Evolutionary conservation across 306 rosid genomes (phyloP), one percentile per base, ranked within the genome.

Genomic region (Castanopsis chinensis): DNA sequence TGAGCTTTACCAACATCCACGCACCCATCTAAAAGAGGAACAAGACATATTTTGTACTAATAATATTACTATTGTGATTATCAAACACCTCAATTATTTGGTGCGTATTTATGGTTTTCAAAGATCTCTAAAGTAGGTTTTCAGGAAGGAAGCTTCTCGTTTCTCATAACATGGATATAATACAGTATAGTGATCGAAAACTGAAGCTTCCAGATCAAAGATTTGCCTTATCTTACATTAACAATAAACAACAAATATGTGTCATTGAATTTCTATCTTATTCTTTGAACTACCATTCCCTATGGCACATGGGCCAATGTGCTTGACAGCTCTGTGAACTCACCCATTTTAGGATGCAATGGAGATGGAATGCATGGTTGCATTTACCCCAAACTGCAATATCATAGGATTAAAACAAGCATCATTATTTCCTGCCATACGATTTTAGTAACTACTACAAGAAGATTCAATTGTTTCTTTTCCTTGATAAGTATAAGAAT

Each of bases 291-390:
- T 88, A 92, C 98, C 98, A 91, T 82, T 89, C 98, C 75, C 97
- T 84, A 59, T 97, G 95, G 83, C 97, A 92, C 99, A 94, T 94
- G 75, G 99, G 95, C 85, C 93, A 92, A 87, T 90, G 95, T 12
- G 99, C 97, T 75, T 94, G 95, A 74, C 97, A 88, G 8, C 91
- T 86, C 56, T 90, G 97, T 58, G 97, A 90, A 81, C 90, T 92
- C 81, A 92, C 95, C 99, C 97, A 94, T 86, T 92, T 92, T 72
- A 94, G 76, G 80, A 92, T 92, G 84, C 97, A 92, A 76, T 92
- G 98, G 85, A 94, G 93, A 86, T 94, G 97, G 83, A 94, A 91
- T 10, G 97, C 94, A 57, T 92, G 97, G 85, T 92, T 94, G 91
- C 97, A 92, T 70, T 81, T 91, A 77, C 96, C 98, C 98, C 97